Base-by-base conservation (phyloP, 2,329 filamentous ascomycete species). In the Claviceps sp. region DNA sequence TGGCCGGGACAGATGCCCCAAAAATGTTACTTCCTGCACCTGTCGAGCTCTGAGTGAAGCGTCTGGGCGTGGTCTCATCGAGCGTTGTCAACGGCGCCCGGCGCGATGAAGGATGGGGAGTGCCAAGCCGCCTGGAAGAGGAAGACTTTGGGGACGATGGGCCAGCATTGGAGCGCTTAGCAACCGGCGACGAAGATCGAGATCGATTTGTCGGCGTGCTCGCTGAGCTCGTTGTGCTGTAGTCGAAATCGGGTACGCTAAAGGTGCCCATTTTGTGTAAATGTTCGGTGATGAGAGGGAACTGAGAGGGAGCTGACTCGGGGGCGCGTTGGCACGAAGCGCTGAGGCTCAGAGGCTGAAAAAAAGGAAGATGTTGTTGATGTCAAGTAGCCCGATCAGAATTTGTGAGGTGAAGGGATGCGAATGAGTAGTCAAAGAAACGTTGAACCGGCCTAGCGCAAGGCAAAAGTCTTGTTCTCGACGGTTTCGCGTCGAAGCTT, bases 181-280 rank as follows among this genome's bases (percentile, higher is more conserved):
- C 68, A 57, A 73, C 73, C 30, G 70, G 68, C 51, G 73, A 62
- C 50, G 65, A 65, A 51, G 70, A 65, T 48, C 68, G 69, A 52
- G 70, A 61, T 50, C 62, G 30, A 34, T 34, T 34, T 4, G 30
- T 62, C 42, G 70, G 70, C 24, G 70, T 71, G 60, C 62, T 60
- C 51, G 60, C 64, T 50, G 54, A 57, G 57, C 30, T 60, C 26
- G 61, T 60, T 59, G 56, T 60, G 53, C 67, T 62, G 46, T 57
- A 61, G 48, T 70, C 68, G 58, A 34, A 34, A 10, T 62, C 64
- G 37, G 67, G 67, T 26, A 70, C 58, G 49, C 67, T 61, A 55
- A 70, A 70, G 24, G 68, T 70, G 37, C 69, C 68, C 68, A 70
- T 70, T 17, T 26, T 43, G 52, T 42, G 40, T 22, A 10, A 0